Evolutionary conservation across 2,329 filamentous ascomycete genomes (phyloP), one percentile per base, ranked within the genome.

Genomic region (Aurifilum marmelostoma): DNA sequence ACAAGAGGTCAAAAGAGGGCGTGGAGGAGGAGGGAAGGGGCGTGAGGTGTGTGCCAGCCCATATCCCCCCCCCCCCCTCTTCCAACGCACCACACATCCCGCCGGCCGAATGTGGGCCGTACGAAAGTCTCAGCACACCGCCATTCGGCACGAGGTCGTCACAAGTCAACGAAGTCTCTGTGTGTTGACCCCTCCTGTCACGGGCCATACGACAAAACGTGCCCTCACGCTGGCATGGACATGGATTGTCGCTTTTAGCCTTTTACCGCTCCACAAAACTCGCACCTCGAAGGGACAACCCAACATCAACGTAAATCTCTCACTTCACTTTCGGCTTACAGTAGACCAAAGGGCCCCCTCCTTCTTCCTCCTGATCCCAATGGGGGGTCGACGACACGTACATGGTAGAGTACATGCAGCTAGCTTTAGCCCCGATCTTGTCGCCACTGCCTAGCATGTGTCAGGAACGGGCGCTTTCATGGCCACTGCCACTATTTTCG

Each of bases 401-500:
- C 11, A 18, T 11, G 9, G 37, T 12, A 39, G 37, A 39, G 8
- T 16, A 56, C 52, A 32, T 56, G 52, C 52, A 56, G 52, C 52
- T 32, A 56, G 27, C 52, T 7, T 56, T 60, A 37, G 29, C 32
- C 32, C 39, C 58, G 32, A 39, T 39, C 32, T 60, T 21, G 21
- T 60, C 21, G 32, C 58, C 58, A 60, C 58, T n/a, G 7, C 16
- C 58, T 60, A 60, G 58, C 58, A 60, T 60, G 58, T 60, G 58
- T 60, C 58, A 60, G 34, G 32, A 21, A 24, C 34, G 29, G 58
- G 58, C 32, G 12, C 32, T 21, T n/a, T 12, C 24, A 11, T 60
- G 7, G 32, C 58, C 32, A 32, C 18, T 56, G 24, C 52, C 52
- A 18, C 52, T 32, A 29, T 29, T 29, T 56, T 56, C 6, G 52